Evolutionary conservation across 768 basidiomycete genomes (phyloP), one percentile per base, ranked within the genome.

Genomic region (Calocybe cyanea): DNA sequence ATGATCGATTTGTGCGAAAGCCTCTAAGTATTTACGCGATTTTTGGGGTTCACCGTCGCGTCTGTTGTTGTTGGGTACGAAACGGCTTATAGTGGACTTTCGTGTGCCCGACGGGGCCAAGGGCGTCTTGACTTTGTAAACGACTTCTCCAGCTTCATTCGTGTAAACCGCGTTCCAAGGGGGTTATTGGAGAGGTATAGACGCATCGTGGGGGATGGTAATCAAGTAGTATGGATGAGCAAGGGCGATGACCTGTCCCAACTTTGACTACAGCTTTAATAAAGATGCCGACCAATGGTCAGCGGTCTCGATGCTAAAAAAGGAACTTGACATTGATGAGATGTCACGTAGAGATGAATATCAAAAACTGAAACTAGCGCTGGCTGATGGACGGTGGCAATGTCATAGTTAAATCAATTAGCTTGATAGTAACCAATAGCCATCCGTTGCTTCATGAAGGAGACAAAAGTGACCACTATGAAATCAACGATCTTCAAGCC

Each of bases 381-480:
- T 6, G 25, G 25, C 25, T 6, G 5, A 28, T 28, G 25, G 11
- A 28, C 11, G 25, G 25, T 28, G 11, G n/a, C n/a, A 28, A 28
- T 28, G 25, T 11, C 11, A 28, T n/a, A 28, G 11, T 11, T 5
- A 11, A 11, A 11, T 28, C 25, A 28, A 28, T 11, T 28, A 11
- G 25, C 25, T 6, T 11, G 25, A 11, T 28, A 11, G 11, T 28
- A 39, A 28, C 53, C 47, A 11, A 53, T 48, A 7, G 52, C 17
- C 17, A 56, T 38, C 6, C 48, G 50, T 31, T 57, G 61, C 18
- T 52, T 59, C 60, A 58, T 57, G 38, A 59, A 63, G 13, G 51
- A 52, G 7, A 61, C 60, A 42, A 62, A 63, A 11, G 60, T 63
- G 20, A 62, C 53, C 7, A 66, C 63, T 11, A 62, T 57, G 34